Evolutionary conservation across 441 rosid genomes (phyloP).

Genomic region (Populus hybrid): DNA sequence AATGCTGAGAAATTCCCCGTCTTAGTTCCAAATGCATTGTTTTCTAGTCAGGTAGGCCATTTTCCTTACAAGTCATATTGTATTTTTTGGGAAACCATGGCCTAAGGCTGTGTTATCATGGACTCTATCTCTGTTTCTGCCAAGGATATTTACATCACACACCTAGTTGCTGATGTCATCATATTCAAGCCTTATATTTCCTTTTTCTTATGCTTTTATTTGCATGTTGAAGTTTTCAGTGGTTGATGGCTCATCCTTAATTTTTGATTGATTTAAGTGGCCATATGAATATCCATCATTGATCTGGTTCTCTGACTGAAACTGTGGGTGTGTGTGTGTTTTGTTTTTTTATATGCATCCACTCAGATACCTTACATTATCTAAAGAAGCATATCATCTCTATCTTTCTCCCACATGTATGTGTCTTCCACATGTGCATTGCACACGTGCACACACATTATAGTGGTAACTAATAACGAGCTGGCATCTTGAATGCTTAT

Average conservation of each 20-base stretch:
- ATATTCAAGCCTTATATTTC: neutral
- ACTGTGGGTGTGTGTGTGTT: neutral
- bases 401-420: neutral
- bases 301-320: neutral
- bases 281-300: neutral
- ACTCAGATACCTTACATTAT: neutral
- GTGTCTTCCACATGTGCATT: neutral
- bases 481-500: neutral
- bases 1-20: slow-evolving; percentile 80
- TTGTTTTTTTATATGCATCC: neutral
- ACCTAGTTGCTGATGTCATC: neutral
- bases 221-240: neutral
- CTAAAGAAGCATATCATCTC: neutral
- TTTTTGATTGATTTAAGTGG: neutral
- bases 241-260: too few relatives aligned
- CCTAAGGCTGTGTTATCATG: neutral
- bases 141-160: neutral
- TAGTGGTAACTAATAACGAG: neutral
- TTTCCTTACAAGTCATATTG: neutral
- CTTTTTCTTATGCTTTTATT: too few relatives aligned
- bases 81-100: neutral
- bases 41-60: slow-evolving; percentile 78
- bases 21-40: slow-evolving; percentile 82
- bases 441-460: neutral
- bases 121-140: neutral